Percentiles rank a stretch among this genome's conserved stretches.
These are phyloP conservation scores for Chenopodium formosanum DNA, from an alignment of 148 eudicot genomes.

Conservation along the genomic window DNA sequence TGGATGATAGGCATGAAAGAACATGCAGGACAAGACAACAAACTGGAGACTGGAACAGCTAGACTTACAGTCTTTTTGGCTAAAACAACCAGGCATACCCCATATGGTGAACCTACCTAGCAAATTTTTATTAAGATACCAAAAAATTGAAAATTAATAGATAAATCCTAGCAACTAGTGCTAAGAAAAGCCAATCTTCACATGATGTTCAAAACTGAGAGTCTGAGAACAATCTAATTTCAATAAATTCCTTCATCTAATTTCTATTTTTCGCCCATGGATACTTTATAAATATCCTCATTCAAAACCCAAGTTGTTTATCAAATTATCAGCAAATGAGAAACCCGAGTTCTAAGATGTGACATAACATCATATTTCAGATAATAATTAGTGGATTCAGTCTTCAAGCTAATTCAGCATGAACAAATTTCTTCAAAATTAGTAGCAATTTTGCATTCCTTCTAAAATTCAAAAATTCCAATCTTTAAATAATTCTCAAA, in stretches of 20 bases:
- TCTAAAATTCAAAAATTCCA: no score
- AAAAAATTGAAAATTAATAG: no score
- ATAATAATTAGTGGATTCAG: neutral
- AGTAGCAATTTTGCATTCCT: neutral
- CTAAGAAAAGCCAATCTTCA: neutral
- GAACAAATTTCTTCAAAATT: neutral
- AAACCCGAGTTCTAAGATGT: neutral
- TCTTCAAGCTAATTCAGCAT: neutral
- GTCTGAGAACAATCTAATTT: neutral
- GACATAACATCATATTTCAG: neutral
- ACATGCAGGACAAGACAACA: neutral
- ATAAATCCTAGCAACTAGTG: neutral
- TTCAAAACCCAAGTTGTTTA: no score
- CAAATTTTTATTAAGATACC: neutral
- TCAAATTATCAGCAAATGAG: neutral
- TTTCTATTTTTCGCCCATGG: no score
- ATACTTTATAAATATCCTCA: no score
- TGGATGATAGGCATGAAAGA: neutral
- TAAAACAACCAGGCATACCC: neutral
- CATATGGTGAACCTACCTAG: neutral
- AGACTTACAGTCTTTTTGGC: neutral
- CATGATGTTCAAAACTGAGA: neutral
- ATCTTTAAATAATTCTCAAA: no score
- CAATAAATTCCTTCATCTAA: neutral
- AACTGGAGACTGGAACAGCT: neutral